Evolutionary conservation across 352 stramenopile species (phyloP).

Genomic region (Globisporangium spiculum): DNA sequence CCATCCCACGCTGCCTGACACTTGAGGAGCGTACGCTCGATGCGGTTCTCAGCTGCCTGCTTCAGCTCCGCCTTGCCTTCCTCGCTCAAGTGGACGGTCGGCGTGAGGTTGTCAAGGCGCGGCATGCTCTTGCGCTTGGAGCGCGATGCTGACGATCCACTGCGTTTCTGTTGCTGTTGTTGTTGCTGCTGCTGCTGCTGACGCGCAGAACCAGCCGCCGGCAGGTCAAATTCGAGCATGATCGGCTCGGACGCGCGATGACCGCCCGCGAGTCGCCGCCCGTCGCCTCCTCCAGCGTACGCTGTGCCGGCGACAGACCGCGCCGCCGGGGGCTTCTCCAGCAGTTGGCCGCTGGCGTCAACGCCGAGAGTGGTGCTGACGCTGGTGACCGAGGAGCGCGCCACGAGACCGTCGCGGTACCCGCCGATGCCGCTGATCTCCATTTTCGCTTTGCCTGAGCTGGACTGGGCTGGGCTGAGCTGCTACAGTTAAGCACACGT

Average conservation of each 20-base stretch:
- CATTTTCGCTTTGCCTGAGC: neutral
- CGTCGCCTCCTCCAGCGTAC: neutral
- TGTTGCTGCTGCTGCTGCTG: constrained; percentile 5
- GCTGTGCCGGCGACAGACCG: neutral
- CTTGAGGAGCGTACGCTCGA: constrained; percentile 35
- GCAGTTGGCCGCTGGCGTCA: neutral
- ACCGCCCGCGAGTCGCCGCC: neutral
- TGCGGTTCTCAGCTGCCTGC: constrained; percentile 32
- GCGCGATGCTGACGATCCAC: neutral
- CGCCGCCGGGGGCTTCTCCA: neutral
- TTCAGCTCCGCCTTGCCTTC: constrained; percentile 2
- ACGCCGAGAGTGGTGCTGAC: neutral
- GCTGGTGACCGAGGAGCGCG: neutral
- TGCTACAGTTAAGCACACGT: too few species aligned
- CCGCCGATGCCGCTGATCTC: constrained; percentile 17
- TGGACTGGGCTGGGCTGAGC: neutral
- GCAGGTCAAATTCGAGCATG: constrained; percentile 15
- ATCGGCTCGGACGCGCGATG: constrained; percentile 18
- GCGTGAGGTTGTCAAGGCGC: constrained; percentile 11
- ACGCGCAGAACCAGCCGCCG: neutral
- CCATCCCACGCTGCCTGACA: constrained; percentile 51
- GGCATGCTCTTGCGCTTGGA: constrained; percentile 10
- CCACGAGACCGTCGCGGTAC: constrained; percentile 1
- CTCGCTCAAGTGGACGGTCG: constrained; percentile 10
- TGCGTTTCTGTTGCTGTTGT: neutral